Evolutionary conservation across 2,329 filamentous ascomycete species (phyloP), one percentile per base, ranked within the genome.

Genomic region (Pseudogymnoascus sp.): DNA sequence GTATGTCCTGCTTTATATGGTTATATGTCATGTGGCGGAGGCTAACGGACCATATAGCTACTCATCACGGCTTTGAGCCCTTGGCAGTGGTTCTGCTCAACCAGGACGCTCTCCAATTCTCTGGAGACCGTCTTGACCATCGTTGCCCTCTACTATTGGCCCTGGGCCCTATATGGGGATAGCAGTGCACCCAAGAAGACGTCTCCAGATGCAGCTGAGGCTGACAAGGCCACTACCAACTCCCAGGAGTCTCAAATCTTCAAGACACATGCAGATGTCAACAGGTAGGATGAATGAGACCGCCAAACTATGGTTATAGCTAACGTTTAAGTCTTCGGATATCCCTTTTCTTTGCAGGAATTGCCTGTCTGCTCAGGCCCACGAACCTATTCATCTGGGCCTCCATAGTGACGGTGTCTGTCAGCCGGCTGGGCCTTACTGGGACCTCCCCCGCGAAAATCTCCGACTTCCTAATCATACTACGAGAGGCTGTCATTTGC

Each of bases 1-100:
- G 91, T 95, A 82, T 59, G 68, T 68, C 26, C 15, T 50, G 2
- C 3, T 7, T 21, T 19, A 11, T 33, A 17, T 7, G 7, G 33
- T n/a, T 37, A 23, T 7, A 40, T 61, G 33, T 38, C 23, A 35
- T n/a, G 23, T 2, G 38, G 15, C 19, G 10, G 5, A 21, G 9
- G 37, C 65, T 21, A 21, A 31, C 29, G 60, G 7, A 17, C 17
- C 64, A 40, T 46, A 56, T 74, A 92, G 87, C 79, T 96, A 53
- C 81, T 83, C 64, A 82, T 95, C 76, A 87, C 86, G 2, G 75
- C 89, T 46, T 78, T 87, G 70, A 96, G 87, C 75, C 91, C 95
- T 6, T 99, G 95, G 92, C 91, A 97, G 74, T 97, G 91, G 90
- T 97, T 95, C 76, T 95, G 89, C 76, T 95, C 92, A 1, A 93